Evolutionary conservation across 352 stramenopile species (phyloP), one percentile per base, ranked within the genome.

Genomic region (Lagenidium sp.): DNA sequence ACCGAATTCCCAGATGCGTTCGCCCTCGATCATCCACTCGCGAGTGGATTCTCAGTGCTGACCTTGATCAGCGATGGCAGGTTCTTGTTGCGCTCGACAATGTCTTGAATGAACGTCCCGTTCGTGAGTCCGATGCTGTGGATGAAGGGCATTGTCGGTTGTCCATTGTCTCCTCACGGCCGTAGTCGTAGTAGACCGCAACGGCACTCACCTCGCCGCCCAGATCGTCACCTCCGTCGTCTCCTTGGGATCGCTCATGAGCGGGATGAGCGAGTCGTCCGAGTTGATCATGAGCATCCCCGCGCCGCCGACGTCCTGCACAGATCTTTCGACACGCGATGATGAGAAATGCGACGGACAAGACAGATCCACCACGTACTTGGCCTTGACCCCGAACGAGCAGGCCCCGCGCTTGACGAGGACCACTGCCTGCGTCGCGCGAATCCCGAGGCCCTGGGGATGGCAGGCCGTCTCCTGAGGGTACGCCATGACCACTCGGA

Each of bases 391-490:
- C 4, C 60, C 65, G 45, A 88, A 84, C 0, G 72, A 84, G 42
- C 76, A 88, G 19, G 58, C 65, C 6, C 76, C 76, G 8, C 65
- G 66, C 50, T 80, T 82, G n/a, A 84, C 72, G n/a, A 84, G 45
- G 8, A 88, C 56, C 15, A 85, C 70, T 0, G 76, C 61, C 19
- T 68, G 70, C 16, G 68, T 74, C 12, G 57, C 70, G 6, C 70
- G 50, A 20, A 89, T 70, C 7, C 56, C 64, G 22, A 89, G 63
- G 1, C 73, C 76, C 53, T 82, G 65, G 36, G 63, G 59, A 37
- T 83, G 51, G 29, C 76, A 89, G n/a, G 73, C 76, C 4, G 73
- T 89, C 13, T 82, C 70, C 37, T 82, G 59, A 0, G 76, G 76
- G 44, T 78, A 85, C 7, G 76, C 70, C 25, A 65, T 63, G 39